Evolutionary conservation across 192 early-diverging fungal genomes (phyloP), one percentile per base, ranked within the genome.

Genomic region (Umbelopsis isabellina): DNA sequence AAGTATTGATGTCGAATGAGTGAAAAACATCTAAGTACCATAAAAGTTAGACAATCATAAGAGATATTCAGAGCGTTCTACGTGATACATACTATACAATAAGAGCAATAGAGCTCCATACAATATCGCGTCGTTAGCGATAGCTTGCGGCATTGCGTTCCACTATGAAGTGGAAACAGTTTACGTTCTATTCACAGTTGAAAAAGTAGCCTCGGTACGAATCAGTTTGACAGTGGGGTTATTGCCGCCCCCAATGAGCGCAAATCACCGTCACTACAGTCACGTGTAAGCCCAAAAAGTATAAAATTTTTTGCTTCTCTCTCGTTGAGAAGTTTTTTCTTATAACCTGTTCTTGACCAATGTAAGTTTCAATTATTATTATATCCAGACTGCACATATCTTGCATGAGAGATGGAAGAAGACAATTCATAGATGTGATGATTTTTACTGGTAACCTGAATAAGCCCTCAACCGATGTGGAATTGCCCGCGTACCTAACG

Each of bases 361-460:
- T 22, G 30, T 61, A 61, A 61, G 30, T 33, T 15, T 35, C 13
- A 18, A 16, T 27, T 35, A 0, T 13, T 13, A 35, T 25, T 27
- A 13, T 5, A 4, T 11, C 2, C 27, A 18, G 2, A 18, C 13
- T 61, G 25, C 15, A 18, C 48, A 49, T 49, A 4, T 49, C 5
- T 4, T 16, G 18, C 55, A 61, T 25, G 51, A 25, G 51, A 61
- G 55, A 61, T 13, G 3, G 30, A 33, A 61, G 55, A 30, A 35
- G 30, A 35, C 33, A 61, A n/a, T 4, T 61, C 55, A 61, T 61
- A 35, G 55, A 61, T 35, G 55, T 61, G 55, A 61, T 61, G 55
- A 61, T 61, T 61, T 35, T 61, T 30, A 41, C 55, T 61, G 55
- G 55, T 61, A 61, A 61, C 55, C 55, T 61, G 55, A 61, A 61